Evolutionary conservation across 768 basidiomycete species (phyloP), one percentile per base, ranked within the genome.

Genomic region (Tricholoma flavovirens): DNA sequence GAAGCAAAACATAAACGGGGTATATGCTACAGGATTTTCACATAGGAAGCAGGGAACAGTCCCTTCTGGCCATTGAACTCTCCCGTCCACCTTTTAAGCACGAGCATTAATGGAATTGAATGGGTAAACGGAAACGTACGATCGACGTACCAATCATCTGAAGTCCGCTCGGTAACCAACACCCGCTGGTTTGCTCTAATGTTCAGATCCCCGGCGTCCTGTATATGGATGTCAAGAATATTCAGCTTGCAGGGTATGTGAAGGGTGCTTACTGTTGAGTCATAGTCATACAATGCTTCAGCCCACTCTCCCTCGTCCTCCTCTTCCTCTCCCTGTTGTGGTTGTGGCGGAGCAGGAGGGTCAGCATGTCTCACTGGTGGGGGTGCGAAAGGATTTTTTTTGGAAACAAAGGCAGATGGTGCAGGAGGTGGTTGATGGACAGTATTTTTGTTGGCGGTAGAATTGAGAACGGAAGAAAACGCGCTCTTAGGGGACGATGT

Each of bases 261-360:
- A 26, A 26, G 3, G 24, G 3, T 26, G 48, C 58, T 38, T 60
- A 90, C 89, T 62, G 74, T 73, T 51, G 88, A 84, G 42, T 72
- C 72, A 71, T 88, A 92, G 57, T 88, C 88, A 64, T 91, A 92
- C 68, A 89, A 61, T 4, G 75, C 90, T 62, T 90, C 83, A 14
- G 82, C 88, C 90, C 90, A 92, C 58, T 88, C 86, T 4, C 87
- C 88, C 33, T 62, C n/a, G n/a, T n/a, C 63, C 50, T 71, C 75
- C 32, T 74, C 63, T 52, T 70, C 69, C 52, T 70, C 67, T 30
- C 69, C 71, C 35, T 71, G 71, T 5, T 65, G 63, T 26, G 63
- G 67, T 48, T 66, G 56, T 22, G 71, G 67, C 17, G 70, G 64
- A 8, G 68, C 66, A 10, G 65, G 66, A 54, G 21, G 64, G 56